Conservation (phyloP, 139 green algal species). For the Coccomyxa sp. region DNA sequence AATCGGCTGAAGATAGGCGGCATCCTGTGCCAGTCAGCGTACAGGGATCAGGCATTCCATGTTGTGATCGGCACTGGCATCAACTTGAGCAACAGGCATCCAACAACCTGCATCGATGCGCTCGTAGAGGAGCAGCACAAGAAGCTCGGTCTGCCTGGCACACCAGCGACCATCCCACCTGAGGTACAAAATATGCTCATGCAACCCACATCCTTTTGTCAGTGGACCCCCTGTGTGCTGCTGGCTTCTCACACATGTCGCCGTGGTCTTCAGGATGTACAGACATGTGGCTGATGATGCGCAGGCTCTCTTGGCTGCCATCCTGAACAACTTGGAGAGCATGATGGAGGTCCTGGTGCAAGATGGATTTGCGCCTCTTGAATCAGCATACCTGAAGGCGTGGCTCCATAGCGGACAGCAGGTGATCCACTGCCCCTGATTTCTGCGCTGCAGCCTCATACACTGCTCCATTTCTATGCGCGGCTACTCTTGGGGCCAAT, state of each 20-base stretch:
- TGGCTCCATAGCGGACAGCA: constrained; percentile 83
- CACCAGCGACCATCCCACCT: constrained; percentile 1
- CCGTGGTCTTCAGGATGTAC: no score
- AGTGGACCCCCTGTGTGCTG: background rate
- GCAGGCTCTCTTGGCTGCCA: constrained; percentile 44
- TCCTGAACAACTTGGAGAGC: constrained; percentile 48
- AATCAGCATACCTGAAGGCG: constrained; percentile 56
- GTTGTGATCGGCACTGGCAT: constrained; percentile 79
- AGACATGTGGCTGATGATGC: no score
- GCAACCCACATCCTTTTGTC: background rate
- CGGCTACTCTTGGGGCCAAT: background rate
- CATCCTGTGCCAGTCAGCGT: constrained; percentile 87
- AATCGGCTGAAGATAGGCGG: constrained; percentile 80
- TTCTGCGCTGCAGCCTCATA: background rate
- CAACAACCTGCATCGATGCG: constrained; percentile 85
- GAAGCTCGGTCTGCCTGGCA: background rate
- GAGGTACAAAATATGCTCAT: constrained; percentile 9
- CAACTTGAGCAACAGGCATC: constrained; percentile 85
- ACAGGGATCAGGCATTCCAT: constrained; percentile 51
- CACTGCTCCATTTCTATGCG: background rate
- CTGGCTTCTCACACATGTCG: no score
- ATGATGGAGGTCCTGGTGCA: constrained; percentile 55
- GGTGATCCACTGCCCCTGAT: constrained; percentile 16
- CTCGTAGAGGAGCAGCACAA: constrained; percentile 40
- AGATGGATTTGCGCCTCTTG: constrained; percentile 60